These are phyloP conservation scores for Populus hybrid DNA, from an alignment of 441 rosid genomes.

Conservation along the genomic window DNA sequence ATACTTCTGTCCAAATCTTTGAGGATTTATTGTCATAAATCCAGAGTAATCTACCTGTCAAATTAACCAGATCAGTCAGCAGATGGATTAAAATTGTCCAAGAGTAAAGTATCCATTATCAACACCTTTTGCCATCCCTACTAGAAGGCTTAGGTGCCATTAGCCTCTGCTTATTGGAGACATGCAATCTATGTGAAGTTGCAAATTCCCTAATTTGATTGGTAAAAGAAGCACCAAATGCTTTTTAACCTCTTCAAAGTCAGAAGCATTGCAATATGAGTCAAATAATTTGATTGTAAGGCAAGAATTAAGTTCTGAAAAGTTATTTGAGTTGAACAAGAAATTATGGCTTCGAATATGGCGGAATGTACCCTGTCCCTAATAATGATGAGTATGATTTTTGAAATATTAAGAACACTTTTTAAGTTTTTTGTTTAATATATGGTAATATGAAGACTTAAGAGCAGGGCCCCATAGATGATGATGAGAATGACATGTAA, in stretches of 20 bases:
- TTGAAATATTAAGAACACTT: background rate
- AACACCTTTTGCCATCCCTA: background rate
- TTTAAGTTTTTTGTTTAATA: background rate
- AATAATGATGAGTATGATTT: background rate
- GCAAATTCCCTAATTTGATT: background rate
- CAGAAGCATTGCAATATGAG: constrained; percentile 1
- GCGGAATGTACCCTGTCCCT: background rate
- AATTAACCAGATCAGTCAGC: background rate
- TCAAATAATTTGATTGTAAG: background rate
- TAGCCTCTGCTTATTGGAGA: background rate
- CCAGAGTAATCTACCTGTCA: constrained; percentile 96
- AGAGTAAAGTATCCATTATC: background rate
- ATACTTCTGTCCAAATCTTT: constrained; percentile 96
- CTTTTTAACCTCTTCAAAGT: background rate
- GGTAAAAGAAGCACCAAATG: background rate
- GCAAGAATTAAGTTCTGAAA: background rate
- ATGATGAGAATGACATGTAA: background rate
- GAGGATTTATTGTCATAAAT: constrained; percentile 98
- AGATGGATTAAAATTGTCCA: background rate
- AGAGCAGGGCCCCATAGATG: background rate
- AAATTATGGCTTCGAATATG: background rate
- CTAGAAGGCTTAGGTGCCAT: background rate
- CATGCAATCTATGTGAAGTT: background rate
- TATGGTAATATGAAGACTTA: background rate
- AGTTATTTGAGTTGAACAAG: background rate